Evolutionary conservation across 192 early-diverging fungal species (phyloP), one percentile per base, ranked within the genome.

Genomic region (Phycomyces blakesleeanus): DNA sequence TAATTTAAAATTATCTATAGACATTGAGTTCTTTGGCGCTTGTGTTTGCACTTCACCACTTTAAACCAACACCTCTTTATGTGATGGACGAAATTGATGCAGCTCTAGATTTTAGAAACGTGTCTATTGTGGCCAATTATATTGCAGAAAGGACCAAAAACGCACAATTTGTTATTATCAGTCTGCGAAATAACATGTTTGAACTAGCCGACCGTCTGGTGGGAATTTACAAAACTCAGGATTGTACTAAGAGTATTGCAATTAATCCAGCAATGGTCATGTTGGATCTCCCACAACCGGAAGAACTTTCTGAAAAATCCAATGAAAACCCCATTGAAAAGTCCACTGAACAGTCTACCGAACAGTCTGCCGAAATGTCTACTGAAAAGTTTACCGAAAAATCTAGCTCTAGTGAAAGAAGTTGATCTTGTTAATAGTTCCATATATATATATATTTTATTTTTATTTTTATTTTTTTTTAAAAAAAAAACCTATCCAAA

Each of bases 61-160:
- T 91, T 85, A 97, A 97, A 72, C 97, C 97, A 11, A 99, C 97
- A 20, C 97, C 96, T n/a, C 75, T 98, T 7, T 99, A 99, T 73
- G 93, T 99, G 42, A 98, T 99, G 95, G 97, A 99, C 77, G 97
- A 99, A 78, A 99, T 99, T 69, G 97, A 99, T 77, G 96, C 96
- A 0, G 97, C 97, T 0, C 78, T 98, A 22, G 97, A 99, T 78
- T 99, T 98, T 79, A 83, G 96, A 59, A 99, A 99, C 71, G 96
- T 98, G 21, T 97, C 94, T 14, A 99, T 99, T 75, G 91, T 99
- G 3, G 97, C 96, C 14, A 97, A 98, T 73, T 98, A 98, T 71
- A 94, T 99, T 78, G 96, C 96, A 68, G 93, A 97, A 67, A 84
- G 95, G 61, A 97, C 97, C 9, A 91, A 89, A 75, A 89, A 96